phyloP scores from a whole-genome alignment of 257 asterid genomes.

The Nicotiana attenuata region DNA sequence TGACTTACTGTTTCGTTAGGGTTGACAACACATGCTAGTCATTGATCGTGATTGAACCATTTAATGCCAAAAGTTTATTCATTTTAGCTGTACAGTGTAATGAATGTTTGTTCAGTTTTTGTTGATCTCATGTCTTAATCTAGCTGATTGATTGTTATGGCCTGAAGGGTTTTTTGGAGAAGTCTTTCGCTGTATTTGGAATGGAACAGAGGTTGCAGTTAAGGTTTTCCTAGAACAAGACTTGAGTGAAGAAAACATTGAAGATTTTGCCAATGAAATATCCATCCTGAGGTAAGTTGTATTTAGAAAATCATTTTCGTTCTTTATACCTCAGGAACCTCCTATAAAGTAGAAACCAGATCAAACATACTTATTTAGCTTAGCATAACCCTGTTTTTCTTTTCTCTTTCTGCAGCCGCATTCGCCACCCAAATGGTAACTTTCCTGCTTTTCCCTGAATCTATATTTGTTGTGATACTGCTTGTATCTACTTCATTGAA shows the following conservation, averaged over 20 bases:
- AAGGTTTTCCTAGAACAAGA: constrained; percentile 84
- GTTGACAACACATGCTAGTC: background rate
- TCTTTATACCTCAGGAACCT: background rate
- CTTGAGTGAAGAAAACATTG: constrained; percentile 66
- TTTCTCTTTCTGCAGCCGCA: constrained; percentile 59
- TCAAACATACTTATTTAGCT: constrained; percentile 8
- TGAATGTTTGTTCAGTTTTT: background rate
- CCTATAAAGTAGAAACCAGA: background rate
- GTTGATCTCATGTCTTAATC: background rate
- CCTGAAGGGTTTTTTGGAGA: constrained; percentile 83
- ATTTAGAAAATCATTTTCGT: background rate
- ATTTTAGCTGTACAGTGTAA: no score
- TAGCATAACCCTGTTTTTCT: constrained; percentile 25
- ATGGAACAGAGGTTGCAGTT: constrained; percentile 73
- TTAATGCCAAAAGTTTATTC: background rate
- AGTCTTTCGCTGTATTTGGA: constrained; percentile 88
- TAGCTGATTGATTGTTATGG: background rate
- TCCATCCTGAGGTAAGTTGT: constrained; percentile 67
- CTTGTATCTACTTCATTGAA: background rate
- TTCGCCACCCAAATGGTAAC: constrained; percentile 96
- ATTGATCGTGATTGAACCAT: background rate
- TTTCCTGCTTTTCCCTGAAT: constrained; percentile 18
- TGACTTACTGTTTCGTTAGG: background rate
- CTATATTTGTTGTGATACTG: background rate
- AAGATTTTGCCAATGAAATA: constrained; percentile 90